Conservation (phyloP, 768 basidiomycete genomes). For the Naganishia vishniacii region DNA sequence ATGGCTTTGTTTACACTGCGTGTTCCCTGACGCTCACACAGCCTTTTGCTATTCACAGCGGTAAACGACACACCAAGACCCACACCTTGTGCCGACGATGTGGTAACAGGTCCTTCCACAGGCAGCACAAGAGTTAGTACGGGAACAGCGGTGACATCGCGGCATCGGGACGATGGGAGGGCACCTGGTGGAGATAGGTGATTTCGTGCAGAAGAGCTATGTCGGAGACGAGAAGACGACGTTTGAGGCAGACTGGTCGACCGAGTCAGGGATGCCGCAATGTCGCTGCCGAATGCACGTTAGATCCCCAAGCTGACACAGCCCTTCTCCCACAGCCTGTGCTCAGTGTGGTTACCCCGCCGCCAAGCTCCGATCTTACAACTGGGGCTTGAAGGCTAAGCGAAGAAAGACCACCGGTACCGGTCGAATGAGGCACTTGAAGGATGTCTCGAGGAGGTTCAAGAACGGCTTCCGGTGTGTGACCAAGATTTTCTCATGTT, state of each 20-base stretch:
- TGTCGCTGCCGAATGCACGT: background rate
- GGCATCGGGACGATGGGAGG: background rate
- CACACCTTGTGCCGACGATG: slow-evolving; percentile 97
- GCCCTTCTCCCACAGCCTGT: slow-evolving; percentile 59
- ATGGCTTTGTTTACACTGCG: slow-evolving; percentile 1
- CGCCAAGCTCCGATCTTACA: slow-evolving; percentile 89
- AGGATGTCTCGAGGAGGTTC: slow-evolving; percentile 86
- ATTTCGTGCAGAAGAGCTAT: background rate
- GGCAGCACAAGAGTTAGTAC: slow-evolving; percentile 88
- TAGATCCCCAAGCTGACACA: background rate
- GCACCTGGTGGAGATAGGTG: background rate
- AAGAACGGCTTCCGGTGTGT: slow-evolving; percentile 93
- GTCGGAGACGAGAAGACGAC: background rate
- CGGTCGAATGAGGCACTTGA: slow-evolving; percentile 90
- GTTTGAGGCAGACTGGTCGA: background rate
- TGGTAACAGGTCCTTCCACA: slow-evolving; percentile 91
- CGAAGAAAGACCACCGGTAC: slow-evolving; percentile 99
- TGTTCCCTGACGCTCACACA: slow-evolving; percentile 20
- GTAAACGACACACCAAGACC: slow-evolving; percentile 95
- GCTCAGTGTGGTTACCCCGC: slow-evolving; percentile 93
- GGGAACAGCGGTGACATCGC: background rate
- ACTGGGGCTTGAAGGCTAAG: slow-evolving; percentile 99
- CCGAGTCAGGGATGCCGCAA: background rate
- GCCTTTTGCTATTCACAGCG: slow-evolving; percentile 46
- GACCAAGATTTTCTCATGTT: background rate